A percentile compares a stretch with the other conserved stretches of the same genome.
Evolutionary conservation across 148 eudicot genomes (phyloP).

Genomic region (Chenopodium berlandieri): DNA sequence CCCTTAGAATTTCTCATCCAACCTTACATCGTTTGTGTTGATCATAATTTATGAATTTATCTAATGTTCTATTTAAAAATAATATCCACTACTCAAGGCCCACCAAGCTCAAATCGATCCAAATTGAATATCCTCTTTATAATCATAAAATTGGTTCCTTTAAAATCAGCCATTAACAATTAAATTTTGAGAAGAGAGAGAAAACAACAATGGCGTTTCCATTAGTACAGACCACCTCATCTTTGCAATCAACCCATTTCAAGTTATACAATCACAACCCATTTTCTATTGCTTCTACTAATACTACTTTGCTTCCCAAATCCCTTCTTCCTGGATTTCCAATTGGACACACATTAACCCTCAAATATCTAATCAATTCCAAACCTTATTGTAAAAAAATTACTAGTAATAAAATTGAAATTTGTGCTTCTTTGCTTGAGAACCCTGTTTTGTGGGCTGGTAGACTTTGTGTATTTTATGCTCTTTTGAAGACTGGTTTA

Average conservation of each 20-base stretch:
- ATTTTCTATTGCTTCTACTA: neutral
- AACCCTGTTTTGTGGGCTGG: constrained; percentile 84
- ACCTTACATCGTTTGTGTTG: no score
- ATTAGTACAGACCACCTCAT: constrained; percentile 7
- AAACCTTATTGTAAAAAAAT: constrained; percentile 13
- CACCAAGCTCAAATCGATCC: neutral
- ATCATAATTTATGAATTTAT: no score
- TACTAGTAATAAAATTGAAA: constrained; percentile 1
- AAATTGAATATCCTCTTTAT: neutral
- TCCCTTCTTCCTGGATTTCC: constrained; percentile 38
- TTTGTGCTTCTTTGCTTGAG: constrained; percentile 59
- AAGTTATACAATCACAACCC: constrained; percentile 13
- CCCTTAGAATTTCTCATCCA: no score
- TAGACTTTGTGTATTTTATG: constrained; percentile 77
- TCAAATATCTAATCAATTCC: constrained; percentile 10
- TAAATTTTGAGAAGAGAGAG: neutral
- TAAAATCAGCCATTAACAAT: neutral
- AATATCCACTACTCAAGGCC: neutral
- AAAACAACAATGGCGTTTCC: constrained; percentile 15
- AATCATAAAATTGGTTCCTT: neutral
- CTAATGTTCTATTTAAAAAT: no score
- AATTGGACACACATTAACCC: neutral
- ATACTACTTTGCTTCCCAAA: constrained; percentile 30
- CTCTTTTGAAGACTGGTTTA: constrained; percentile 81
- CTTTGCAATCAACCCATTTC: constrained; percentile 17